Base-by-base conservation (phyloP, 225 moss, liverwort and hornwort genomes). In the Thuidium tamariscinum region DNA sequence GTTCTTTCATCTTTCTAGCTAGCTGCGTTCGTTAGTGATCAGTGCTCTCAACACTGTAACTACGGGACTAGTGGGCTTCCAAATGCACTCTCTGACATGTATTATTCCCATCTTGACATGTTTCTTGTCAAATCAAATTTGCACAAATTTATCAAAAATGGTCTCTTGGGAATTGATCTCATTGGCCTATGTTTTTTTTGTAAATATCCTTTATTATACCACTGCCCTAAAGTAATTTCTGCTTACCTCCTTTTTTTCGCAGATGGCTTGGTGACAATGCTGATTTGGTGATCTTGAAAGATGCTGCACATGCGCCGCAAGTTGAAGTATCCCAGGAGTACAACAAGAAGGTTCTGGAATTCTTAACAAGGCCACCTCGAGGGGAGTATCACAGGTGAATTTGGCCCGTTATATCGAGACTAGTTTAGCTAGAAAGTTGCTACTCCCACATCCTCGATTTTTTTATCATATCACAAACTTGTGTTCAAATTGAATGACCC, bases 231-330 rank as follows among this genome's bases (percentile, higher is more conserved):
- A 39, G 27, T 67, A 49, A 66, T 84, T 16, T 23, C 26, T 79
- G 23, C 26, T 65, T 73, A 10, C 54, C 61, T 86, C 21, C 76
- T 83, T 41, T 68, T 63, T 62, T 61, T 54, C 72, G 83, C 92
- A 97, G 97, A 89, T 90, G 91, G 83, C 72, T 97, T 27, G 96
- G 97, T 32, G 92, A 92, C 19, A 94, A 86, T 26, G 94, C 97
- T 59, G 91, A 94, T 62, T 73, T 97, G 85, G 89, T 90, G 39
- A 92, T 96, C n/a, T 80, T 97, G 41, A 91, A 94, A 73, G 90
- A 91, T 44, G 88, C 92, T 42, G 94, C 94, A 18, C 97, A 97
- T 83, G 94, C 92, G 23, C 97, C 97, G 39, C 97, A 97, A 94
- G 86, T 83, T 36, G 97, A 97, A 83, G 83, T 91, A 51, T 12